Base-by-base conservation (phyloP, 306 rosid species). In the Lagenaria siceraria region DNA sequence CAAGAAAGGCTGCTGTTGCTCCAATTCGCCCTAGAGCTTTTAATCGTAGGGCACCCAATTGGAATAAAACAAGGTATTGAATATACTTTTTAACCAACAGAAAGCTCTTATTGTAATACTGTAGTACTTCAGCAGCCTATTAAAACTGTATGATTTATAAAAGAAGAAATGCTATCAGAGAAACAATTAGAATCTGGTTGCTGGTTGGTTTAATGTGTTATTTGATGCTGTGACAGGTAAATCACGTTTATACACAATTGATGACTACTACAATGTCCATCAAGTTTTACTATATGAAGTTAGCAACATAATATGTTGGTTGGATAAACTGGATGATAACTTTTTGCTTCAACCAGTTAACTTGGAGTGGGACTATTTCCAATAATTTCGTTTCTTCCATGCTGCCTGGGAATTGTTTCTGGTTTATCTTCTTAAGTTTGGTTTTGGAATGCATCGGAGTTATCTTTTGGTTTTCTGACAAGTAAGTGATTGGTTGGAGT, bases 61-160 rank as follows among this genome's bases (percentile, higher is more conserved):
- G 90, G 96, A 96, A 85, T 74, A 86, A 86, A 88, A 42, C 93
- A 90, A 92, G 99, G 99, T 95, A 87, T 73, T 35, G 7, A 9
- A 31, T 22, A 2, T 7, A 21, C 38, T 25, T 36, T n/a, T 8
- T 51, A 69, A 2, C 19, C 35, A 10, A 52, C 25, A 0, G 27
- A 4, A 53, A 21, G 35, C 14, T 54, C 18, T 25, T n/a, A 12
- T 27, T 43, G 14, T 25, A 27, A 27, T 72, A 48, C 9, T n/a
- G 56, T 25, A 29, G 14, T 29, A 48, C 9, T 29, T 31, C 9
- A 65, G 42, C 77, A 5, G 15, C 40, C 59, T 1, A 4, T 36
- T 48, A 14, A 51, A 70, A 12, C 54, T 68, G 7, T 42, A 11
- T 21, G 27, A 68, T 12, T 9, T 12, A 27, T 27, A 27, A 27